Percentiles rank a stretch among this genome's conserved stretches.
These are phyloP conservation scores for Bothriochloa decipiens DNA, from an alignment of 176 grass and related monocot genomes.

Conservation along the genomic window DNA sequence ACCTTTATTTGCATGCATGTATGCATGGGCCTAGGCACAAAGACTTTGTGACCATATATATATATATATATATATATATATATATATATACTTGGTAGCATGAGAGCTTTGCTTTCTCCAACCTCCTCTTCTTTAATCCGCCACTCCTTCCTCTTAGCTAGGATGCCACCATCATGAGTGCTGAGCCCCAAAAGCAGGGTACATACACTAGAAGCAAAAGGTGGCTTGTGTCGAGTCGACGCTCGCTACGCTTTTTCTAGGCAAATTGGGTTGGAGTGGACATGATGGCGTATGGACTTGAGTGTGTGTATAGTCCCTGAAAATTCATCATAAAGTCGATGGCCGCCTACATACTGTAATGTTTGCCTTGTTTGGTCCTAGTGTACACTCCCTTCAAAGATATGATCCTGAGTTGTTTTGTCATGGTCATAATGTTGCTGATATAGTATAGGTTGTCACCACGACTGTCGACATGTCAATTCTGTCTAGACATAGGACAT, in stretches of 20 bases:
- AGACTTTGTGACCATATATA: conserved; percentile 29
- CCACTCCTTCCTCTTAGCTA: conserved; percentile 5
- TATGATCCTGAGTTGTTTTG: background rate
- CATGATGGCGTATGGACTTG: conserved; percentile 36
- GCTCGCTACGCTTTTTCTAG: conserved; percentile 40
- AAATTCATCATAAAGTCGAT: background rate
- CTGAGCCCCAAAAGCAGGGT: conserved; percentile 48
- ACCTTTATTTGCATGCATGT: conserved; percentile 32
- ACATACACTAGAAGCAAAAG: conserved; percentile 48
- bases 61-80: background rate
- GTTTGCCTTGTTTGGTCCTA: background rate
- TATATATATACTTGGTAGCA: background rate
- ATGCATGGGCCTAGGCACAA: conserved; percentile 29
- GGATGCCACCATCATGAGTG: conserved; percentile 50
- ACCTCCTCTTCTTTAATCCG: conserved; percentile 46
- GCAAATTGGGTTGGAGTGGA: conserved; percentile 23
- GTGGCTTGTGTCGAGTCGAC: conserved; percentile 41
- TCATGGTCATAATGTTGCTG: background rate
- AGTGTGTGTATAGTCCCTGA: conserved; percentile 15
- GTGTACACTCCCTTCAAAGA: background rate
- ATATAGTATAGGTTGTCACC: background rate
- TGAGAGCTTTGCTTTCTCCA: conserved; percentile 47
- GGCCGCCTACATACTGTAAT: background rate
- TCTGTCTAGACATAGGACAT: background rate
- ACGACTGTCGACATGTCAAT: background rate